Base-by-base conservation (phyloP, 1,139 yeast species). In the Saccharomyces hybrid region DNA sequence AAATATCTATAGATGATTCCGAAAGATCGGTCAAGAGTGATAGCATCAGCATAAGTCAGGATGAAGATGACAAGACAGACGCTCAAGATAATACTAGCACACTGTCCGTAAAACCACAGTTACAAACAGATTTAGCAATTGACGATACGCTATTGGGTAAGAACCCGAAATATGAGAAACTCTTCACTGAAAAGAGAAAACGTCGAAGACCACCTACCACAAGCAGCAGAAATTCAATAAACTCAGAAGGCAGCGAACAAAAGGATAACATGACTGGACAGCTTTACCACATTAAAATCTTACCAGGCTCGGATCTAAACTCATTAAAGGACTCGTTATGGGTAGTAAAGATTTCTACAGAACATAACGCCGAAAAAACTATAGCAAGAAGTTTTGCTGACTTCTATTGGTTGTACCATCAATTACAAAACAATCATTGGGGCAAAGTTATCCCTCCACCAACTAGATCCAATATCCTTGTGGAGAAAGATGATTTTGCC, bases 391-490 rank as follows among this genome's bases (percentile, higher is more conserved):
- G 95, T 57, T 87, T 87, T 68, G 78, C 81, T 56, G 95, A 88
- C 66, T 88, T 88, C 72, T 73, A 82, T 57, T 73, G 97, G 97
- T 75, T 90, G 34, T 89, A 87, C 69, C 88, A 86, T 62, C 95
- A 89, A 62, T 74, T 90, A 34, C 86, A 86, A 63, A 79, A 80
- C 58, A 86, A 84, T 61, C 89, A 90, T 64, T 95, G 95, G 1
- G 97, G 97, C 0, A 75, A 80, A 54, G 85, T 90, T 47, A 82
- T 90, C 25, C 97, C 97, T 0, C 96, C 97, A 0, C 96, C 97
- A 8, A 97, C 54, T 5, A 26, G 54, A 13, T 46, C 97, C 1
- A 86, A 87, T 57, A 96, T 95, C 5, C 75, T 95, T 57, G 84
- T 84, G 70, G 88, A 88, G 64, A 91, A 87, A 61, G 88, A 82